These are phyloP conservation scores for Pichia sp. DNA, from an alignment of 1,139 yeast genomes.

Conservation along the genomic window DNA sequence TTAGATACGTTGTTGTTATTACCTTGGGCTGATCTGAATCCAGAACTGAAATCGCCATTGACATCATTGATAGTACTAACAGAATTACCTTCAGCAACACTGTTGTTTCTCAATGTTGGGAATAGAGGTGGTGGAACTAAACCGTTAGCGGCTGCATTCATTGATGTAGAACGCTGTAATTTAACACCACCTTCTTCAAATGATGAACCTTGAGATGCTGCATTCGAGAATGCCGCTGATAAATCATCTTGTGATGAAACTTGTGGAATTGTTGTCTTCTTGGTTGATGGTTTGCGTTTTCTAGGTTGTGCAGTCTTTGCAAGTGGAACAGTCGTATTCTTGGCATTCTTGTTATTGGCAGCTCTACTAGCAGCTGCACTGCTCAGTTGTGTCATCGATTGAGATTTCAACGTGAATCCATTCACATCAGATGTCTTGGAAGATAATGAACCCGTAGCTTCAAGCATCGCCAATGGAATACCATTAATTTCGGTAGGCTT, in stretches of 20 bases:
- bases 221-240: not conserved
- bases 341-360: not conserved
- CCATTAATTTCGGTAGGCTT: slow-evolving; percentile 73
- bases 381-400: slow-evolving; percentile 3
- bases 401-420: not conserved
- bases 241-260: no score
- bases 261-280: not conserved
- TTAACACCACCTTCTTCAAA: slow-evolving; percentile 4
- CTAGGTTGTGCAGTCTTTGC: not conserved
- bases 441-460: slow-evolving; percentile 68
- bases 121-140: slow-evolving; percentile 29
- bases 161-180: slow-evolving; percentile 22
- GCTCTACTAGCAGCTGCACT: not conserved
- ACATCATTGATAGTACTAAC: not conserved
- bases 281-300: not conserved
- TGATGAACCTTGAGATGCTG: not conserved
- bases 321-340: not conserved
- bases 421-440: slow-evolving; percentile 2
- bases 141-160: slow-evolving; percentile 29
- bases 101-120: slow-evolving; percentile 13
- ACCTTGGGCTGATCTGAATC: not conserved
- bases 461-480: slow-evolving; percentile 75
- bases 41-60: slow-evolving; percentile 4
- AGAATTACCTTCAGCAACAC: not conserved
- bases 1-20: not conserved